Base-by-base conservation (phyloP, 2,329 filamentous ascomycete species). In the Colletotrichum filicis region DNA sequence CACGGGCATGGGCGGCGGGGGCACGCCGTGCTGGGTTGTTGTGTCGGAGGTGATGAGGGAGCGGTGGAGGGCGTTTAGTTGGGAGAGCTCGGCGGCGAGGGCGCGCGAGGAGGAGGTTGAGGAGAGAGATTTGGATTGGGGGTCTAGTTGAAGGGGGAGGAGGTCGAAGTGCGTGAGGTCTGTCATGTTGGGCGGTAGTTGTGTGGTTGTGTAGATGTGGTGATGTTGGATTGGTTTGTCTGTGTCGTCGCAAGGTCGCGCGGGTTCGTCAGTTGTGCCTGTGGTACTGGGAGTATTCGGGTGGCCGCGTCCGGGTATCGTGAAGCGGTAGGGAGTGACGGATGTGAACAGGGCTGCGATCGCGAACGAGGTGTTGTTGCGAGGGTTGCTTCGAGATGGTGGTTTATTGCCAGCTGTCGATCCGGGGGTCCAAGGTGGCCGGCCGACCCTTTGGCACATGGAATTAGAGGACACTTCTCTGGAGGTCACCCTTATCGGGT, bases 1-100 rank as follows among this genome's bases (percentile, higher is more conserved):
- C 74, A 98, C 92, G 73, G 95, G 95, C 55, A 97, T 89, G 0
- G 97, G 97, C 0, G 96, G 93, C 5, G 95, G 95, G 0, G 96
- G 96, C 24, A 95, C 87, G 60, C 85, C 88, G 72, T 90, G 88
- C 6, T 92, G 90, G 35, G 86, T 82, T 24, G 70, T 73, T 24
- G 70, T 73, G 57, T 90, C 88, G 77, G 95, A 89, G 68, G 84
- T 83, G 77, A 97, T 87, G 74, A 98, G 90, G 56, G 89, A 83
- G 77, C 91, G 91, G 90, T 97, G 94, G 63, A 98, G 90, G 63
- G 83, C 80, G 87, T 98, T 98, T 74, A 98, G 91, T 55, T 91
- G 86, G 42, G 88, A 84, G 76, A 98, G 91, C 81, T 95, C 92
- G 76, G 87, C 82, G 66, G 86, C 85, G 42, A 95, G 87, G 12